phyloP scores from a whole-genome alignment of 768 basidiomycete species.

The Hebeloma cylindrosporum region DNA sequence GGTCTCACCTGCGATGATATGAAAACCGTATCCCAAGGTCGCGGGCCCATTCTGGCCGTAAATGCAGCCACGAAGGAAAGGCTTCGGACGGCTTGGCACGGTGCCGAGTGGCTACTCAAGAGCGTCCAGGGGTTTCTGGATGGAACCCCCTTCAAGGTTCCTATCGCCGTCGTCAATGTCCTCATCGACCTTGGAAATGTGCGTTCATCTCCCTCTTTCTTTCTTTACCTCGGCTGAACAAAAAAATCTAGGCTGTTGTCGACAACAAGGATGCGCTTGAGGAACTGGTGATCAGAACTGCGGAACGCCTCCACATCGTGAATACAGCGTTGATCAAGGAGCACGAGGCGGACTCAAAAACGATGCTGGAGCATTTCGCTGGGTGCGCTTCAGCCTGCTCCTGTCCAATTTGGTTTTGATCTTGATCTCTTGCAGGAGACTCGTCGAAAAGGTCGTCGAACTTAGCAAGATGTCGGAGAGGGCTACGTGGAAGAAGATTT shows the following conservation, averaged over 20 bases:
- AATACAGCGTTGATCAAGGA: neutral
- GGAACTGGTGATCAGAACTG: neutral
- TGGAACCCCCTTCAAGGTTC: neutral
- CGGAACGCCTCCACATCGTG: neutral
- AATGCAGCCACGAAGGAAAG: no score
- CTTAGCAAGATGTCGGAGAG: neutral
- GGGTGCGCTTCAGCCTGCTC: neutral
- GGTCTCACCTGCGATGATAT: no score
- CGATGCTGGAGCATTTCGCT: neutral
- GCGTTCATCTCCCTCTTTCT: neutral
- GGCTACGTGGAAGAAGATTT: neutral
- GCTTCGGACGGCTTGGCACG: neutral
- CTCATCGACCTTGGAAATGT: neutral
- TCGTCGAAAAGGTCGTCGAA: neutral
- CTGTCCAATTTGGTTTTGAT: no score
- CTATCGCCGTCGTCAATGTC: neutral
- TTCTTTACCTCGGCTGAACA: neutral
- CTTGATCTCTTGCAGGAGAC: neutral
- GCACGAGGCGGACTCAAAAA: neutral
- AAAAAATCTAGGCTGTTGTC: neutral
- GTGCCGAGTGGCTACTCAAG: neutral
- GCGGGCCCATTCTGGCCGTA: no score
- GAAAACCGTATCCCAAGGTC: no score
- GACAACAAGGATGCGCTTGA: neutral
- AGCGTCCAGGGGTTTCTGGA: neutral